Percentiles rank a stretch among this genome's conserved stretches.
These are phyloP conservation scores for Pterocarpus macrocarpus DNA, from an alignment of 306 rosid genomes.

Conservation along the genomic window DNA sequence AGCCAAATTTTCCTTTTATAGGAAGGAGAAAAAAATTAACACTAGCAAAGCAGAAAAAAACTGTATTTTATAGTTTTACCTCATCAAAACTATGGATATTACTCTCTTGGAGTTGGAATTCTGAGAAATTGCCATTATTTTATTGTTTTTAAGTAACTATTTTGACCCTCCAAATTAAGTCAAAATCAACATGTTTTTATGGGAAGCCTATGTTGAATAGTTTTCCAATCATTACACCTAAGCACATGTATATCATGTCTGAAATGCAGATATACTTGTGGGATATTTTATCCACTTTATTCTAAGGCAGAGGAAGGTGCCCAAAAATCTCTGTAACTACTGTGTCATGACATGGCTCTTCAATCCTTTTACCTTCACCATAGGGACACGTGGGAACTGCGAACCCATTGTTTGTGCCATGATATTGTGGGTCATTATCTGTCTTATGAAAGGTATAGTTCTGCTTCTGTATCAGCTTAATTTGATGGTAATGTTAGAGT, in stretches of 20 bases:
- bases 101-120: not conserved
- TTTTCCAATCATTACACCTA: slow-evolving; percentile 20
- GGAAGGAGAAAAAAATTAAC: not conserved
- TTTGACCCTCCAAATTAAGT: not conserved
- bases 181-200: not conserved
- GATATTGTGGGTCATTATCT: slow-evolving; percentile 82
- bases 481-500: not conserved
- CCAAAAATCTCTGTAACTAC: slow-evolving; percentile 64
- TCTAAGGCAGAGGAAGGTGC: slow-evolving; percentile 84
- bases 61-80: not conserved
- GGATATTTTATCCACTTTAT: slow-evolving; percentile 78
- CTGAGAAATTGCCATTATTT: slow-evolving; percentile 4
- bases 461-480: slow-evolving; percentile 37
- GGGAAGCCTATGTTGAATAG: slow-evolving; percentile 1
- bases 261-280: slow-evolving; percentile 83
- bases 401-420: slow-evolving; percentile 93
- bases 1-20: slow-evolving; percentile 24
- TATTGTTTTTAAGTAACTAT: slow-evolving; percentile 29
- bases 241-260: slow-evolving; percentile 27
- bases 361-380: slow-evolving; percentile 94
- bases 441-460: slow-evolving; percentile 91
- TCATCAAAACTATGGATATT: not conserved
- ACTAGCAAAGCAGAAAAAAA: not conserved
- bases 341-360: slow-evolving; percentile 85
- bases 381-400: slow-evolving; percentile 94